These are phyloP conservation scores for Thelonectria discophora DNA, from an alignment of 2,329 filamentous ascomycete species.

Conservation along the genomic window DNA sequence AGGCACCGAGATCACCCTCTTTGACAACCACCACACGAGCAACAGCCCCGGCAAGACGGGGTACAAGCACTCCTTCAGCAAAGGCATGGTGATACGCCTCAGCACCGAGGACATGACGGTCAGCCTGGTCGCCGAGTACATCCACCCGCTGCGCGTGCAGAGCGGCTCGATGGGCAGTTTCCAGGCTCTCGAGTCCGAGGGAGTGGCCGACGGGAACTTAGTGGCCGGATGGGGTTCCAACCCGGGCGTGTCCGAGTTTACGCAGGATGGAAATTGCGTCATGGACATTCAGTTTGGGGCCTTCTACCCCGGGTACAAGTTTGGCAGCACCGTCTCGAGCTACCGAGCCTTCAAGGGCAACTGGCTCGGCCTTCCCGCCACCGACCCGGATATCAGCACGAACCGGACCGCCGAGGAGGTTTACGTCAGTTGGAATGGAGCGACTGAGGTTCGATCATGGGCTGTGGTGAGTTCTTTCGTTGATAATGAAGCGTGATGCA, in stretches of 20 bases:
- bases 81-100: slow-evolving; percentile 5
- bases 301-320: slow-evolving; percentile 14
- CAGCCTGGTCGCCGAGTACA: slow-evolving; percentile 1
- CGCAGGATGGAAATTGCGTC: slow-evolving; percentile 11
- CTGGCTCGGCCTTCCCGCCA: slow-evolving; percentile 11
- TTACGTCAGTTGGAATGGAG: slow-evolving; percentile 21
- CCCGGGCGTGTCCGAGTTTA: slow-evolving; percentile 14
- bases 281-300: slow-evolving; percentile 22
- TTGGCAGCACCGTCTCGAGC: slow-evolving; percentile 14
- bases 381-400: slow-evolving; percentile 13
- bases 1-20: slow-evolving; percentile 13
- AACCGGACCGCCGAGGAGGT: slow-evolving; percentile 6
- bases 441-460: slow-evolving; percentile 22
- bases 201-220: slow-evolving; percentile 8
- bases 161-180: slow-evolving; percentile 21
- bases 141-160: slow-evolving; percentile 11
- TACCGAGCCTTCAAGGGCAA: slow-evolving; percentile 17
- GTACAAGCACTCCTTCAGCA: slow-evolving; percentile 7
- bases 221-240: slow-evolving; percentile 21
- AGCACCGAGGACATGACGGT: slow-evolving; percentile 13
- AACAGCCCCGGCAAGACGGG: slow-evolving; percentile 9
- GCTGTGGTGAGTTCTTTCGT: slow-evolving; percentile 14
- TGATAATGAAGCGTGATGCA: background rate
- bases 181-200: slow-evolving; percentile 8
- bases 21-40: slow-evolving; percentile 22